Conservation (phyloP, 352 stramenopile species). For the Phytopythium boreale region DNA sequence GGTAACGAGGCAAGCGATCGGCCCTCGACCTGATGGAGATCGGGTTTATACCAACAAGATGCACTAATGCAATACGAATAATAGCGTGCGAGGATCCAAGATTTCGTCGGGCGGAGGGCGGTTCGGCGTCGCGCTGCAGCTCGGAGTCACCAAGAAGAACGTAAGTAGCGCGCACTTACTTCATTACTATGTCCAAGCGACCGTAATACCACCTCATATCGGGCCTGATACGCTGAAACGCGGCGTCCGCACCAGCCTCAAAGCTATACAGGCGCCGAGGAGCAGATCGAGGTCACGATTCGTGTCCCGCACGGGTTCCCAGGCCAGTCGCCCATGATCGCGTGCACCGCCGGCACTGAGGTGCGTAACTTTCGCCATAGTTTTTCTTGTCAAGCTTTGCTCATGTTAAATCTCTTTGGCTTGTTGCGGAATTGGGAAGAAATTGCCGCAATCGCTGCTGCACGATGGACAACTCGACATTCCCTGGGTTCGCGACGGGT, state of each 20-base stretch:
- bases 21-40: background rate
- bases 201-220: background rate
- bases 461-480: conserved; percentile 36
- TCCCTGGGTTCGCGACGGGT: conserved; percentile 51
- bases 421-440: conserved; percentile 17
- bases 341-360: conserved; percentile 43
- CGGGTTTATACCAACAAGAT: background rate
- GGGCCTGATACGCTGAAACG: background rate
- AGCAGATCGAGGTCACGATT: conserved; percentile 41
- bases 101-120: background rate
- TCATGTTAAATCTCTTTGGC: background rate
- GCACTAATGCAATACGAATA: background rate
- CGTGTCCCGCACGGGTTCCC: conserved; percentile 40
- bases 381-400: background rate
- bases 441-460: conserved; percentile 32
- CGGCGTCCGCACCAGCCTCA: conserved; percentile 23
- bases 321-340: conserved; percentile 34
- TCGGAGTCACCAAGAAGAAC: conserved; percentile 37
- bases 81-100: background rate
- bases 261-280: conserved; percentile 22
- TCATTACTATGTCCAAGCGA: background rate
- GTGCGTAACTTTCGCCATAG: conserved; percentile 13
- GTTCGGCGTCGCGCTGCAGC: conserved; percentile 29
- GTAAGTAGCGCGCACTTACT: conserved; percentile 6
- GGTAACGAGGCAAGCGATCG: conserved; percentile 18